These are phyloP conservation scores for Citeromyces matritensis DNA, from an alignment of 805 yeast genomes.

Conservation along the genomic window DNA sequence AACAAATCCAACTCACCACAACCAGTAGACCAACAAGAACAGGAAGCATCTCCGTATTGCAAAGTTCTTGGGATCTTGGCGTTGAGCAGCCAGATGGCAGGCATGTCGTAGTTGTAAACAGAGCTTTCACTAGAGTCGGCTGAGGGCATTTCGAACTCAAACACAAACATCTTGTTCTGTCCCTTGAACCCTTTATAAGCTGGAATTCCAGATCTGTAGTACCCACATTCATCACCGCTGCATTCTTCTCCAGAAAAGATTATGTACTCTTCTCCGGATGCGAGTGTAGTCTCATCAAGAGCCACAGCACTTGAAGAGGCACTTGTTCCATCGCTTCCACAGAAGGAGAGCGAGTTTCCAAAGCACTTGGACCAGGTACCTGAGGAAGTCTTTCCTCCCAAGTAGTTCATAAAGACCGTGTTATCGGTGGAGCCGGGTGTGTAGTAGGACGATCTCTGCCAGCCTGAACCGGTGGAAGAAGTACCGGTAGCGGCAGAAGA, in stretches of 20 bases:
- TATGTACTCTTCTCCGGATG: conserved; percentile 65
- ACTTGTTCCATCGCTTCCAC: conserved; percentile 62
- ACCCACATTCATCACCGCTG: conserved; percentile 56
- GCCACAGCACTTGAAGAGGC: conserved; percentile 59
- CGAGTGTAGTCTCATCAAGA: conserved; percentile 51
- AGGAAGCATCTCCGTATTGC: conserved; percentile 74
- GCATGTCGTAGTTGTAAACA: conserved; percentile 76
- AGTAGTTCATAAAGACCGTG: conserved; percentile 70
- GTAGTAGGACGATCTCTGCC: conserved; percentile 71
- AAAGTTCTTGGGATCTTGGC: conserved; percentile 93
- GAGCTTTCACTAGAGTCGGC: conserved; percentile 20
- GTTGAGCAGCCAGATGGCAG: conserved; percentile 92
- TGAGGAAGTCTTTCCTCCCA: conserved; percentile 73
- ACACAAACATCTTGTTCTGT: conserved; percentile 67
- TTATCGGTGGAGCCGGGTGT: conserved; percentile 58
- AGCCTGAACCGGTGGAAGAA: conserved; percentile 30
- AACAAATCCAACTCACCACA: conserved; percentile 97
- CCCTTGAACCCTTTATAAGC: conserved; percentile 95
- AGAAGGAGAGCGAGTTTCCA: conserved; percentile 87
- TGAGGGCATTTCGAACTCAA: conserved; percentile 89
- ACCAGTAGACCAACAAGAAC: conserved; percentile 95
- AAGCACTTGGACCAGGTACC: conserved; percentile 79
- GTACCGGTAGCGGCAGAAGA: conserved; percentile 20
- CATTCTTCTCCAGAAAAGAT: conserved; percentile 67
- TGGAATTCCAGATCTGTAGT: conserved; percentile 72